These are phyloP conservation scores for Avena sativa DNA, from an alignment of 176 grass and related monocot species.

Conservation along the genomic window DNA sequence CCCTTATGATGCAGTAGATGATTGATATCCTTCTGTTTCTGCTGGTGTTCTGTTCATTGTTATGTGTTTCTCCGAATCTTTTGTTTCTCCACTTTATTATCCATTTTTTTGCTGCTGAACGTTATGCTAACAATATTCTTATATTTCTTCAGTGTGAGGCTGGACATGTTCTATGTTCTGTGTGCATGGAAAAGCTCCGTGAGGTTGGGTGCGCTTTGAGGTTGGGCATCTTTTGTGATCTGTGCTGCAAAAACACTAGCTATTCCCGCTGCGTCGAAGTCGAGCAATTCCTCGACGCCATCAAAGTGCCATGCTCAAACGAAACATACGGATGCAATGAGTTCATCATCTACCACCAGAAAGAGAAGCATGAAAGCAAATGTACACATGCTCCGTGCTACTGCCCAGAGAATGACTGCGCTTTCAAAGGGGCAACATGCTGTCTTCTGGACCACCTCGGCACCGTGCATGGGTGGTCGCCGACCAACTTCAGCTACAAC, in stretches of 20 bases:
- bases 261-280: slow-evolving; percentile 2
- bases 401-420: slow-evolving; percentile 37
- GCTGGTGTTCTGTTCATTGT: not conserved
- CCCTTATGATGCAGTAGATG: not conserved
- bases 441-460: slow-evolving; percentile 38
- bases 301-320: slow-evolving; percentile 35
- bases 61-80: not conserved
- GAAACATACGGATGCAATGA: slow-evolving; percentile 18
- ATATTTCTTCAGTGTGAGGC: slow-evolving; percentile 28
- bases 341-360: slow-evolving; percentile 21
- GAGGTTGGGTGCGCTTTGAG: not conserved
- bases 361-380: slow-evolving; percentile 40
- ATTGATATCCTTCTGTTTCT: not conserved
- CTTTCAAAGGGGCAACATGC: slow-evolving; percentile 7
- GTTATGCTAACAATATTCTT: not conserved
- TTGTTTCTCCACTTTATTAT: not conserved
- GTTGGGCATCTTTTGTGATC: not conserved
- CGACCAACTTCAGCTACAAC: not conserved
- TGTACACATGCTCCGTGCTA: slow-evolving; percentile 39
- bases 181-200: not conserved
- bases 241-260: not conserved
- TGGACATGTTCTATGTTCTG: slow-evolving; percentile 17
- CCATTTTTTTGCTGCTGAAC: not conserved
- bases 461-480: slow-evolving; percentile 1
- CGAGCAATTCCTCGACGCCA: slow-evolving; percentile 15